phyloP scores from a whole-genome alignment of 371 early-diverging fungal genomes.

The Lichtheimia ramosa region DNA sequence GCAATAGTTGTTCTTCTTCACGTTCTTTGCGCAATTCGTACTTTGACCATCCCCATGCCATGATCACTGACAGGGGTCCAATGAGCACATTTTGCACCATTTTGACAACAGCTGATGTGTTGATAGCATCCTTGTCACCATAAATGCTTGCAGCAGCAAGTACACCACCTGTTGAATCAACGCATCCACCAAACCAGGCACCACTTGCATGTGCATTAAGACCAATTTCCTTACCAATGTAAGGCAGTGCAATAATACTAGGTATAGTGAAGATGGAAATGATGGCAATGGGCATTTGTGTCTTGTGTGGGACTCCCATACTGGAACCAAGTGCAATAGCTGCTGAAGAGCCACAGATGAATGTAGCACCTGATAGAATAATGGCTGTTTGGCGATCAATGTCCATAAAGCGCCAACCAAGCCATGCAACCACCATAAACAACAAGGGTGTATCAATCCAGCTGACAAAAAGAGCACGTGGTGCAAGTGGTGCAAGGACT shows the following conservation, averaged over 20 bases:
- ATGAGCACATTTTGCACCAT: slow-evolving; percentile 68
- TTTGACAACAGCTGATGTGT: slow-evolving; percentile 63
- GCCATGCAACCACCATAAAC: slow-evolving; percentile 53
- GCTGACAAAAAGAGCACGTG: slow-evolving; percentile 62
- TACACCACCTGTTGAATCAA: slow-evolving; percentile 68
- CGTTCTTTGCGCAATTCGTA: slow-evolving; percentile 45
- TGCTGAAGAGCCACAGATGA: slow-evolving; percentile 66
- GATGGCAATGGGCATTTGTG: slow-evolving; percentile 64
- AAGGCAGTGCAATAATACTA: slow-evolving; percentile 65
- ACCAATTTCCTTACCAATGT: slow-evolving; percentile 48
- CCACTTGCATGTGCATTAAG: slow-evolving; percentile 52
- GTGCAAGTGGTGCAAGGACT: slow-evolving; percentile 53
- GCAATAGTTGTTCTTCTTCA: slow-evolving; percentile 25
- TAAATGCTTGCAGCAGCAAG: slow-evolving; percentile 68
- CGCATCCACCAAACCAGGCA: slow-evolving; percentile 69
- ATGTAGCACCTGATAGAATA: slow-evolving; percentile 64
- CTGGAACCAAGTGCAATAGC: slow-evolving; percentile 61
- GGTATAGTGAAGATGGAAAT: slow-evolving; percentile 68
- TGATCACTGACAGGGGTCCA: slow-evolving; percentile 58
- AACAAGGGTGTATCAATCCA: slow-evolving; percentile 64
- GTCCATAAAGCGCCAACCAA: slow-evolving; percentile 51
- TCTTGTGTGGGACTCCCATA: slow-evolving; percentile 58
- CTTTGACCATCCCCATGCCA: slow-evolving; percentile 59
- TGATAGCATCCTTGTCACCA: slow-evolving; percentile 52
- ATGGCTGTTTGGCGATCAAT: slow-evolving; percentile 62